These are phyloP conservation scores for Arabidopsis lyrata DNA, from an alignment of 441 rosid species.

Conservation along the genomic window DNA sequence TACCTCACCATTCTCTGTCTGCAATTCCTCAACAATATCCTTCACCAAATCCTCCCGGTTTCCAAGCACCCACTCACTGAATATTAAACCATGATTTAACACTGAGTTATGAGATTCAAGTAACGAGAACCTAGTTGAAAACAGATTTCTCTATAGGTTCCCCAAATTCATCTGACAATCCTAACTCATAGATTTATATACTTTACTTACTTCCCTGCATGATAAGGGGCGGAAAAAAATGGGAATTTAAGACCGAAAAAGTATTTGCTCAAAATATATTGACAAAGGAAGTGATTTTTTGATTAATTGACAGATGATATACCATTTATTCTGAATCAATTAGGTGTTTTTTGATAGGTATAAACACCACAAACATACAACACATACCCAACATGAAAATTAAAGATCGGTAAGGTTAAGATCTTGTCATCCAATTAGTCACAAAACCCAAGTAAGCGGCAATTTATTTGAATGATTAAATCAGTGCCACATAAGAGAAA, in stretches of 20 bases:
- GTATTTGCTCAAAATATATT: neutral
- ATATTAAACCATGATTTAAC: slow-evolving; percentile 20
- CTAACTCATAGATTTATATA: neutral
- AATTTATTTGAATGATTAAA: slow-evolving; percentile 11
- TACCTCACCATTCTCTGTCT: slow-evolving; percentile 86
- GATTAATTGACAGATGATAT: neutral
- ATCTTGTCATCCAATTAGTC: neutral
- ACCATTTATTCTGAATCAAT: slow-evolving; percentile 3
- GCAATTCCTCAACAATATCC: slow-evolving; percentile 79
- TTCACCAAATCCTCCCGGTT: slow-evolving; percentile 93
- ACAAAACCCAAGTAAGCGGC: neutral
- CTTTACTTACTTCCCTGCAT: slow-evolving; percentile 5
- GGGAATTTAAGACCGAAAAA: neutral
- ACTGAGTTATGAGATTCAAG: slow-evolving; percentile 14
- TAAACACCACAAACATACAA: slow-evolving; percentile 1
- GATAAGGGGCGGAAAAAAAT: neutral
- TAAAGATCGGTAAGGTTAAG: slow-evolving; percentile 8
- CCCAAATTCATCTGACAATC: slow-evolving; percentile 10
- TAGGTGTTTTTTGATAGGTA: neutral
- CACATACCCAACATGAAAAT: neutral
- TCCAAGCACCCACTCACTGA: slow-evolving; percentile 99
- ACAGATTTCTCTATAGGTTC: slow-evolving; percentile 1
- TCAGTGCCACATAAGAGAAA: slow-evolving; percentile 16
- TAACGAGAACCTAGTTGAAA: slow-evolving; percentile 1
- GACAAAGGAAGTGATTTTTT: neutral